These are phyloP conservation scores for Leptosphaerulina australis DNA, from an alignment of 2,329 filamentous ascomycete species.

Conservation along the genomic window DNA sequence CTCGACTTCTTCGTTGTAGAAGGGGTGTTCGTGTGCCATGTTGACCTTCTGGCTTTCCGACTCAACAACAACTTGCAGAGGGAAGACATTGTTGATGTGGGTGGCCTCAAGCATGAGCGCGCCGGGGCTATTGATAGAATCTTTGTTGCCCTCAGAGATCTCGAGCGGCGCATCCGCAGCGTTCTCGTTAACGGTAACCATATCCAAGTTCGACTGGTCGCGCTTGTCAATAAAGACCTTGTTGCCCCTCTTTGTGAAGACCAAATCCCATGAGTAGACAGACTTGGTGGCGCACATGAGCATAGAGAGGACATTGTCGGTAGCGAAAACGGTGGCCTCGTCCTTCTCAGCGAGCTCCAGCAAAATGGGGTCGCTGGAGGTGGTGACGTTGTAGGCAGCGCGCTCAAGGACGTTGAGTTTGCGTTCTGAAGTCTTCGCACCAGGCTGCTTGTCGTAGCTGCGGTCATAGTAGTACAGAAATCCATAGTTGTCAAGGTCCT, in stretches of 20 bases:
- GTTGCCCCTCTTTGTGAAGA: conserved; percentile 89
- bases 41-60: conserved; percentile 76
- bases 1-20: conserved; percentile 94
- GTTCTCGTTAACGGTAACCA: conserved; percentile 99
- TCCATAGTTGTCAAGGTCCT: conserved; percentile 93
- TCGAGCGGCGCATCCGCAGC: conserved; percentile 93
- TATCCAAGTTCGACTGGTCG: conserved; percentile 90
- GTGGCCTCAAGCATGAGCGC: conserved; percentile 96
- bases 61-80: conserved; percentile 91
- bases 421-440: conserved; percentile 81
- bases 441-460: conserved; percentile 88
- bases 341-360: conserved; percentile 96
- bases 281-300: conserved; percentile 98
- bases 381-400: conserved; percentile 97
- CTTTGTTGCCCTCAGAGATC: conserved; percentile 88
- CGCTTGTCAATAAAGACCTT: conserved; percentile 99
- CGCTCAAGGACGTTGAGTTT: conserved; percentile 89
- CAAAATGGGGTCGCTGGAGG: conserved; percentile 92
- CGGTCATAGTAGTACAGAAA: conserved; percentile 99
- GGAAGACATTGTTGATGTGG: conserved; percentile 99
- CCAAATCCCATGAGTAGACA: conserved; percentile 97
- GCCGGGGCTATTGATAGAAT: conserved; percentile 89
- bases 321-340: conserved; percentile 95
- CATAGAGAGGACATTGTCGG: conserved; percentile 97
- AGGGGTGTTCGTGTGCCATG: conserved; percentile 90